These are phyloP conservation scores for Hysterium pulicare DNA, from an alignment of 2,329 filamentous ascomycete species.

Conservation along the genomic window DNA sequence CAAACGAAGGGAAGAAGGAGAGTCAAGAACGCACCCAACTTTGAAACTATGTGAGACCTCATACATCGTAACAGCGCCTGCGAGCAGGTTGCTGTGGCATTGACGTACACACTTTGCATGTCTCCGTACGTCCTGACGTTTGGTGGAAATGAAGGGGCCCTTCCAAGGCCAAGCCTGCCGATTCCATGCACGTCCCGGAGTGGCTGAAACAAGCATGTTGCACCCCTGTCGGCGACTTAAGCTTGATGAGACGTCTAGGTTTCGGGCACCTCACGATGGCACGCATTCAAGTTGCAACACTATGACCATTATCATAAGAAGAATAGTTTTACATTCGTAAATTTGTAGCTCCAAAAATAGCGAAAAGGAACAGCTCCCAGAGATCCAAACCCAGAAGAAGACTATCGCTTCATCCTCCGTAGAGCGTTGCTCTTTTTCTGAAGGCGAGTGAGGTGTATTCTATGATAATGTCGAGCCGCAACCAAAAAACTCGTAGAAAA, in stretches of 20 bases:
- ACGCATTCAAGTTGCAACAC: background rate
- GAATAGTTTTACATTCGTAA: constrained; percentile 33
- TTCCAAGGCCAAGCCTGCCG: too few relatives aligned
- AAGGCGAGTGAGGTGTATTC: constrained; percentile 20
- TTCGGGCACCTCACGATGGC: background rate
- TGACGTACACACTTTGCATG: background rate
- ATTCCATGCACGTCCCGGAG: background rate
- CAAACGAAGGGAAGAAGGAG: too few relatives aligned
- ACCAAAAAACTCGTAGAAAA: constrained; percentile 17
- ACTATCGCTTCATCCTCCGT: constrained; percentile 31
- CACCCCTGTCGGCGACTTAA: background rate
- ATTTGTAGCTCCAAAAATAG: constrained; percentile 17
- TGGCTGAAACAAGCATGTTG: background rate
- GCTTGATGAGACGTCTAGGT: background rate
- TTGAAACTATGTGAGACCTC: background rate
- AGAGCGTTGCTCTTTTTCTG: constrained; percentile 24
- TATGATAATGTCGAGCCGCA: constrained; percentile 21
- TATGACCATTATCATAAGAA: background rate
- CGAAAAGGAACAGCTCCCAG: constrained; percentile 16
- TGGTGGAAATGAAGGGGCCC: too few relatives aligned
- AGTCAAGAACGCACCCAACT: too few relatives aligned
- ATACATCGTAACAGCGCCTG: background rate
- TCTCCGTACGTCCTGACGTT: too few relatives aligned
- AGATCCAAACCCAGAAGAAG: constrained; percentile 31
- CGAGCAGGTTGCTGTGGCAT: background rate